phyloP scores from a whole-genome alignment of 2,329 filamentous ascomycete species.

The Diaporthe nobilis region DNA sequence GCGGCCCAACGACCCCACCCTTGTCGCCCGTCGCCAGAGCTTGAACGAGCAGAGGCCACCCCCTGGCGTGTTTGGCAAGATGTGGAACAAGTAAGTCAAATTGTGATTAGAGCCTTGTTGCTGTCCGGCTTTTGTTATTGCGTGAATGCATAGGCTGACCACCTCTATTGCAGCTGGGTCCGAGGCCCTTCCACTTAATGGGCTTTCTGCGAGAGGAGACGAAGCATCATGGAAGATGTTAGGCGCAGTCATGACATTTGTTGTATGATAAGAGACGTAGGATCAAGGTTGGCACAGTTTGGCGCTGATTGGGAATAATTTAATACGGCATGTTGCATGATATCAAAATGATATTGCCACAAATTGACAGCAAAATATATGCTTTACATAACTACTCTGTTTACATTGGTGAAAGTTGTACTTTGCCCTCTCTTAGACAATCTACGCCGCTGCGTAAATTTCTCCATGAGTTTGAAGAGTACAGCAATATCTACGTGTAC shows the following conservation, averaged over 20 bases:
- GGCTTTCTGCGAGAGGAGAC: accelerated
- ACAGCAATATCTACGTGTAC: not conserved
- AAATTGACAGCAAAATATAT: not conserved
- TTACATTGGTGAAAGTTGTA: not conserved
- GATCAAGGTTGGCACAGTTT: not conserved
- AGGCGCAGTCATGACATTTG: not conserved
- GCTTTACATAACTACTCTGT: not conserved
- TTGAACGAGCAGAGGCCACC: slow-evolving; percentile 67
- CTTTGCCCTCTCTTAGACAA: not conserved
- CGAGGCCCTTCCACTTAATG: slow-evolving; percentile 14
- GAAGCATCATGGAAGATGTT: too few relatives aligned
- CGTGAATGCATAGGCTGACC: not conserved
- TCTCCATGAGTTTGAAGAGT: not conserved
- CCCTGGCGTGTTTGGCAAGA: slow-evolving; percentile 65
- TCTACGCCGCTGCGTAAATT: not conserved
- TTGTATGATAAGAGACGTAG: not conserved
- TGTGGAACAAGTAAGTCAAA: slow-evolving; percentile 69
- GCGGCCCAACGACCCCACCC: slow-evolving; percentile 58
- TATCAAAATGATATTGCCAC: too few relatives aligned
- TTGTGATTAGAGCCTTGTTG: accelerated
- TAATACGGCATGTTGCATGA: not conserved
- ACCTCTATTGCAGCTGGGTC: not conserved
- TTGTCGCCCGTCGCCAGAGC: slow-evolving; percentile 65
- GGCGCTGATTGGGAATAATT: slow-evolving; percentile 5
- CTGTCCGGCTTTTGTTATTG: not conserved